Base-by-base conservation (phyloP, 169 alveolate species). In the Plasmodium chabaudi region DNA sequence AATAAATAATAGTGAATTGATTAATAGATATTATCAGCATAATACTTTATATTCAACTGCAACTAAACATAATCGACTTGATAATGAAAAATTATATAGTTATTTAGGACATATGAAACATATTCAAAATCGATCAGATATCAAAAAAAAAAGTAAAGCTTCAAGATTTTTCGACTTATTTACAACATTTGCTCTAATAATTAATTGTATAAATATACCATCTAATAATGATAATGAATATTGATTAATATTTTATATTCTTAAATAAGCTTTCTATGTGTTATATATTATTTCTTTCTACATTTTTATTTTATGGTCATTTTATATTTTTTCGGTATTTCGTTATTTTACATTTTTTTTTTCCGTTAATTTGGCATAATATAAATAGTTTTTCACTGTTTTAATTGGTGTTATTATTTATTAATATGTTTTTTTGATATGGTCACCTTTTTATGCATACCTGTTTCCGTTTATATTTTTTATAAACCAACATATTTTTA, bases 151-250 rank as follows among this genome's bases (percentile, higher is more conserved):
- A 82, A 82, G 84, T 51, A 82, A 67, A 27, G 86, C 72, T 7
- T 82, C 90, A 59, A 82, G 57, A 68, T 34, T 82, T 82, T 82
- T 82, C 57, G 53, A 82, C 59, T 55, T 69, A 42, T 82, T 82
- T 57, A 82, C 90, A 55, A 17, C 90, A 15, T 65, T 82, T 68
- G 90, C 90, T 34, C 72, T 82, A 25, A 69, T 82, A 68, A 65
- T 82, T 82, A 82, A 82, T 19, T 82, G 90, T 47, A 82, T 82
- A 68, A 72, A 68, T 72, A 68, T 82, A 65, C 90, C 90, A 9
- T 13, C 90, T 21, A 82, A 61, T 47, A 82, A 82, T 82, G 90
- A 82, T 69, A 82, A 69, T 19, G 90, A 82, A 70, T 59, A 49
- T 67, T 71, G 49, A 12, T 44, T 34, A 34, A 34, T 34, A 34